These are phyloP conservation scores for Boechera divaricarpa DNA, from an alignment of 345 rosid species.

Conservation along the genomic window DNA sequence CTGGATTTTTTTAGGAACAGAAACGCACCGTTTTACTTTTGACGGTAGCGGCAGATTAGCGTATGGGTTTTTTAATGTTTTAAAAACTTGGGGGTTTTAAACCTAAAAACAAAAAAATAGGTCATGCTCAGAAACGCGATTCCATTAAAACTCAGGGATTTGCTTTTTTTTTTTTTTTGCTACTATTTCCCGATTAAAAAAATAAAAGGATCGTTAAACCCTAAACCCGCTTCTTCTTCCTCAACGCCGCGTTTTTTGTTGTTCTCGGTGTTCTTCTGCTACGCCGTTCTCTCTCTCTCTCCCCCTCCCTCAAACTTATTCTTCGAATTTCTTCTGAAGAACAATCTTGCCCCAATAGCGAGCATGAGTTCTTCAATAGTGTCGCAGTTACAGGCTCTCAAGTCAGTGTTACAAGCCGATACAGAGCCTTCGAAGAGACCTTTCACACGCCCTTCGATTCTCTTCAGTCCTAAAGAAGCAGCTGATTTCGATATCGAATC, in stretches of 20 bases:
- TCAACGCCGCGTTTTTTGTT: neutral
- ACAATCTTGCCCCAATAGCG: neutral
- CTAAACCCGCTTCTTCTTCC: constrained; percentile 35
- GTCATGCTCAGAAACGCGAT: neutral
- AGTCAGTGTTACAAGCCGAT: constrained; percentile 57
- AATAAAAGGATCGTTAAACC: constrained; percentile 33
- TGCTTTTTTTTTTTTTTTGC: neutral
- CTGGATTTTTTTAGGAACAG: neutral
- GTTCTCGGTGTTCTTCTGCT: neutral
- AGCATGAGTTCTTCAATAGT: constrained; percentile 65
- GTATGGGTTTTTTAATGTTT: neutral
- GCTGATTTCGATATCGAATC: constrained; percentile 76
- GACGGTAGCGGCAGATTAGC: neutral
- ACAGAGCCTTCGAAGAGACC: constrained; percentile 54
- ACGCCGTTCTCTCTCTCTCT: constrained; percentile 33
- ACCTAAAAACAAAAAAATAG: neutral
- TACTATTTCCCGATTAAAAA: neutral
- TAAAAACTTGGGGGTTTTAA: neutral
- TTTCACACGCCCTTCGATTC: constrained; percentile 48
- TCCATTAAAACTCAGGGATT: neutral
- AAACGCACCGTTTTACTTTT: neutral
- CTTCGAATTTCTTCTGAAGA: constrained; percentile 20
- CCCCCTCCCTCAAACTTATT: neutral
- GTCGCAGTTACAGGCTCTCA: constrained; percentile 70
- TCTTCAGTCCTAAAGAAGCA: constrained; percentile 48